phyloP scores from a whole-genome alignment of 2,329 filamentous ascomycete species.

The Hirsutella minnesotensis region DNA sequence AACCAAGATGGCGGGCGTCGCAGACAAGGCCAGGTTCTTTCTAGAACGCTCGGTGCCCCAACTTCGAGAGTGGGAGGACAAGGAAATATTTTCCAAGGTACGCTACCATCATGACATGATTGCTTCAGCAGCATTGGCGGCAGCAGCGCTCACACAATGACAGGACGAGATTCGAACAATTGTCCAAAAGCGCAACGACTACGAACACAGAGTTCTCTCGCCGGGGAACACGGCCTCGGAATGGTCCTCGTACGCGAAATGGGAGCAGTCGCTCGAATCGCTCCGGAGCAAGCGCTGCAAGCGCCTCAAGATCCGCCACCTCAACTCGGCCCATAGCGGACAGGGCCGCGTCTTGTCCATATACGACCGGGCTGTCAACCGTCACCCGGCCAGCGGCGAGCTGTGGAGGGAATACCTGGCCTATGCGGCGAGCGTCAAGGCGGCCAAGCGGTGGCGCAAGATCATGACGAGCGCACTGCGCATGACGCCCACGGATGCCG shows the following conservation, averaged over 20 bases:
- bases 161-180: slow-evolving; percentile 85
- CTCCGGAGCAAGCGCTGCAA: slow-evolving; percentile 74
- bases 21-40: slow-evolving; percentile 91
- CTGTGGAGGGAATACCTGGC: slow-evolving; percentile 88
- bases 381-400: slow-evolving; percentile 68
- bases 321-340: slow-evolving; percentile 54
- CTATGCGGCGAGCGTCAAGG: slow-evolving; percentile 60
- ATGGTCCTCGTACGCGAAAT: slow-evolving; percentile 72
- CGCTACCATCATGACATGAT: slow-evolving; percentile 12
- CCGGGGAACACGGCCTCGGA: slow-evolving; percentile 66
- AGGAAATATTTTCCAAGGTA: slow-evolving; percentile 79
- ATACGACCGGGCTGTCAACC: slow-evolving; percentile 73
- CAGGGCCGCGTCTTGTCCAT: slow-evolving; percentile 81
- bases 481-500: slow-evolving; percentile 72
- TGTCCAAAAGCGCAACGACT: slow-evolving; percentile 80
- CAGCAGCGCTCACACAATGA: slow-evolving; percentile 20
- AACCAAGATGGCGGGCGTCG: slow-evolving; percentile 64
- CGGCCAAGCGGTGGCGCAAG: slow-evolving; percentile 53
- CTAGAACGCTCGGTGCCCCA: slow-evolving; percentile 88
- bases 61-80: slow-evolving; percentile 82
- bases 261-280: slow-evolving; percentile 58
- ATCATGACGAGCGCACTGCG: slow-evolving; percentile 60
- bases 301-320: slow-evolving; percentile 61
- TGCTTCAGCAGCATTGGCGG: background rate
- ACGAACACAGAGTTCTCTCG: slow-evolving; percentile 82